Base-by-base conservation (phyloP, 2,329 filamentous ascomycete genomes). In the Apiospora koreana region DNA sequence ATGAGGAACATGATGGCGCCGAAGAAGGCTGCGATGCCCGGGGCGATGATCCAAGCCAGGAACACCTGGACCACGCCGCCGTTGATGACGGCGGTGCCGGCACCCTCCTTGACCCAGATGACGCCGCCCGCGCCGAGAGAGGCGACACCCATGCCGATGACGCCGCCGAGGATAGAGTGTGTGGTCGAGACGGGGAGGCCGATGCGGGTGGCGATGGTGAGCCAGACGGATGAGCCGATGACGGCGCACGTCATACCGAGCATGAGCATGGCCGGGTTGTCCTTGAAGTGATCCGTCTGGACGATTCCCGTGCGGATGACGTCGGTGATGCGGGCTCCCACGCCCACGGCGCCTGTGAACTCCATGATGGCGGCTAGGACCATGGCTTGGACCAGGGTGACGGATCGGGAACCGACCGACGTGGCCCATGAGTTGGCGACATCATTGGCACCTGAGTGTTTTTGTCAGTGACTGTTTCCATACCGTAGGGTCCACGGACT, bases 401-500 rank as follows among this genome's bases (percentile, higher is more conserved):
- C 80, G 71, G 91, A 93, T 48, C 91, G 85, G 3, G 91, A 93
- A 1, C 90, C 92, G 71, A 93, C 92, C 73, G 88, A 91, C 43
- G 90, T 92, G n/a, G 91, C 91, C 88, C 90, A 94, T 1, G 91
- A 88, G 83, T 93, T 94, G 80, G 92, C 91, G 71, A 93, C 91
- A 91, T 93, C 92, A 81, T 90, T 84, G 78, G 77, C 81, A 74
- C 81, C 82, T 80, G 9, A 8, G 54, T n/a, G 18, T 7, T 62
- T 3, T 38, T 9, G 54, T 62, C 38, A 65, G 54, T 28, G 65
- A 38, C 31, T 65, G n/a, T 18, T 68, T 43, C 74, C 25, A n/a
- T 69, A 72, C 41, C 43, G 12, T 14, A 35, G 31, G 18, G n/a
- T n/a, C 10, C 8, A 3, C 21, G 18, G 38, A 48, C 25, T 38